Conservation (phyloP, 176 grass and related monocot species). For the Paspalum vaginatum region DNA sequence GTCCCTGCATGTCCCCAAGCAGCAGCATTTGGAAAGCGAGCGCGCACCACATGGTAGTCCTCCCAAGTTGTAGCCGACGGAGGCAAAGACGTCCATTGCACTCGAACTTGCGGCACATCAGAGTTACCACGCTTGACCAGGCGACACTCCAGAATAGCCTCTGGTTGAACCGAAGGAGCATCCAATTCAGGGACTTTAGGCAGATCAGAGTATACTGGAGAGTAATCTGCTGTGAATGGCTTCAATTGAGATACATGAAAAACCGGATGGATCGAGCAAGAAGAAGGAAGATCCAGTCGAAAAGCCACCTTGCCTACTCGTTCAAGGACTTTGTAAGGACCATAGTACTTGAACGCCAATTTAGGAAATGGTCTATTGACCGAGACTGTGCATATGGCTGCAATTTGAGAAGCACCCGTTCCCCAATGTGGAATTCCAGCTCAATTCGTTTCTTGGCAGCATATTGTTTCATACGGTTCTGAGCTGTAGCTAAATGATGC, state of each 20-base stretch:
- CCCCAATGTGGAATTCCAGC: neutral
- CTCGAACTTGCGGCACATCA: accelerated
- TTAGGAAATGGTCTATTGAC: neutral
- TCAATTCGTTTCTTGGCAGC: neutral
- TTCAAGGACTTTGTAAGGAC: neutral
- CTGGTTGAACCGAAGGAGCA: too few relatives aligned
- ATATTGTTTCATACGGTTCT: neutral
- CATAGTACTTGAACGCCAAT: neutral
- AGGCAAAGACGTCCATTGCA: accelerated
- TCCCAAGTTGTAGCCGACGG: neutral
- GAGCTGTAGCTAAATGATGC: neutral
- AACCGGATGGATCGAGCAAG: too few relatives aligned
- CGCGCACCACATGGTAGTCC: neutral
- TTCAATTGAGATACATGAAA: too few relatives aligned
- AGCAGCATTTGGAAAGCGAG: neutral
- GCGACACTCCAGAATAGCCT: accelerated
- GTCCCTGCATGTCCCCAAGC: neutral
- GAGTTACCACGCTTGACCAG: neutral
- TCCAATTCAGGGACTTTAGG: too few relatives aligned
- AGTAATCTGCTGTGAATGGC: too few relatives aligned
- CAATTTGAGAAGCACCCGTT: neutral
- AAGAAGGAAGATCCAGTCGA: too few relatives aligned
- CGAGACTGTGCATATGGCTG: neutral
- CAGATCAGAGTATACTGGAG: too few relatives aligned
- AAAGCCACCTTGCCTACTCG: neutral